Conservation (phyloP, 1,284 basidiomycete species). For the Cystobasidium sp. region DNA sequence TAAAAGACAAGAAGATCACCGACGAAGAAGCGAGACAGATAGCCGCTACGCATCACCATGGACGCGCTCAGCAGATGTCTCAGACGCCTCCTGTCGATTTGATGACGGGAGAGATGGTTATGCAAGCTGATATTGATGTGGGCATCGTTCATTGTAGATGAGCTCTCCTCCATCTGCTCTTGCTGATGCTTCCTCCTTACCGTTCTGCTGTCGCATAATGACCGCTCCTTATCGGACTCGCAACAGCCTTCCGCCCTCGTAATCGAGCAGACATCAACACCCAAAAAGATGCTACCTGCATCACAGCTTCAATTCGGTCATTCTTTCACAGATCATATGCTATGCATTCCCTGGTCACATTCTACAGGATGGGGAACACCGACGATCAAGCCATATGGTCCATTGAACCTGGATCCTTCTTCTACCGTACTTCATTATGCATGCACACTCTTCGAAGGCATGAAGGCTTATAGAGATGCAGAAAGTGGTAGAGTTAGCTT, state of each 20-base stretch:
- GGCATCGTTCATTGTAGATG: neutral
- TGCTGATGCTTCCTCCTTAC: neutral
- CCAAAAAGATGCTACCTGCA: constrained; percentile 57
- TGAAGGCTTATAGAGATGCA: constrained; percentile 89
- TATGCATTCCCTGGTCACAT: constrained; percentile 77
- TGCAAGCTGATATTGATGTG: constrained; percentile 23
- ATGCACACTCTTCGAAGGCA: constrained; percentile 84
- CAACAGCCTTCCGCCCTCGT: constrained; percentile 6
- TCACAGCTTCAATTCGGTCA: constrained; percentile 62
- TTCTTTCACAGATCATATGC: constrained; percentile 86
- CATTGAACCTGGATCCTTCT: constrained; percentile 77
- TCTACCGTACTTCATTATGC: constrained; percentile 93
- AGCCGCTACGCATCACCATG: constrained; percentile 16
- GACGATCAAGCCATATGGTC: constrained; percentile 79
- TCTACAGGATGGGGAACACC: constrained; percentile 79
- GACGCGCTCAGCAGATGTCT: constrained; percentile 9
- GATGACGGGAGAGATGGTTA: constrained; percentile 25
- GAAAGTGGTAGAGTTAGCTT: constrained; percentile 74
- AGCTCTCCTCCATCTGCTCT: neutral
- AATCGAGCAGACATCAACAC: constrained; percentile 42
- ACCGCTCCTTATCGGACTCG: neutral
- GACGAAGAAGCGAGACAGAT: constrained; percentile 17
- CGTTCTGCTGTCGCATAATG: neutral
- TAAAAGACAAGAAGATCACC: constrained; percentile 15
- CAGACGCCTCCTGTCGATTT: constrained; percentile 20